A percentile compares a stretch with the other conserved stretches of the same genome.
Conservation (phyloP, 1,284 basidiomycete genomes). For the Porodaedalea pini region DNA sequence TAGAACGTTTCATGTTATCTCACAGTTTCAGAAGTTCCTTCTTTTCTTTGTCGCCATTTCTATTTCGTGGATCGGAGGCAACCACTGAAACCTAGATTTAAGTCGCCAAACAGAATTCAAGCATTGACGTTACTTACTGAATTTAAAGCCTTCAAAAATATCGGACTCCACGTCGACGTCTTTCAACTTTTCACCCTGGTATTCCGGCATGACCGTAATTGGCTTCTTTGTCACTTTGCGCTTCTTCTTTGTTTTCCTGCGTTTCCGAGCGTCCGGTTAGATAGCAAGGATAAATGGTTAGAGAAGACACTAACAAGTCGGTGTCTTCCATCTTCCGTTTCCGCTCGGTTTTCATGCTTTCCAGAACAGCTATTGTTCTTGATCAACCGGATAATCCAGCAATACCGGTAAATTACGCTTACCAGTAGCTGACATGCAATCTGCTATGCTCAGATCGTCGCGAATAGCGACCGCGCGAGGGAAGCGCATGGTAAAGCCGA, state of each 20-base stretch:
- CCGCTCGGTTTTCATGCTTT: conserved; percentile 54
- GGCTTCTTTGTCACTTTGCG: conserved; percentile 58
- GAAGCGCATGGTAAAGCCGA: conserved; percentile 82
- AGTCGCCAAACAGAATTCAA: background rate
- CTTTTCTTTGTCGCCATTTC: conserved; percentile 65
- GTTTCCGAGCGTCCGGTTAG: background rate
- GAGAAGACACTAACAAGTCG: conserved; percentile 39
- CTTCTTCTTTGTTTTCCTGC: conserved; percentile 61
- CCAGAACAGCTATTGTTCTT: conserved; percentile 43
- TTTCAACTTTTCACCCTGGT: conserved; percentile 58
- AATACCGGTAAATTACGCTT: conserved; percentile 17
- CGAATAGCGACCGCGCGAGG: conserved; percentile 81
- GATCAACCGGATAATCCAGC: background rate
- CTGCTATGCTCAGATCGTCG: conserved; percentile 62
- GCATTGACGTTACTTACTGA: conserved; percentile 53
- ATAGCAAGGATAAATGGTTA: background rate
- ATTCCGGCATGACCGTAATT: conserved; percentile 60
- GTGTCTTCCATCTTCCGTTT: conserved; percentile 70
- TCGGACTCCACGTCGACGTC: conserved; percentile 56
- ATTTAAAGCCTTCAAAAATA: conserved; percentile 72
- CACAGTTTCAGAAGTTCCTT: conserved; percentile 62
- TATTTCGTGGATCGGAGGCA: conserved; percentile 70
- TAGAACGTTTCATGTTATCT: conserved; percentile 24
- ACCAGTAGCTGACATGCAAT: conserved; percentile 71
- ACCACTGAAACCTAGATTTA: conserved; percentile 49